Conservation (phyloP, 73 alveolate genomes). For the Blepharisma stoltei region DNA sequence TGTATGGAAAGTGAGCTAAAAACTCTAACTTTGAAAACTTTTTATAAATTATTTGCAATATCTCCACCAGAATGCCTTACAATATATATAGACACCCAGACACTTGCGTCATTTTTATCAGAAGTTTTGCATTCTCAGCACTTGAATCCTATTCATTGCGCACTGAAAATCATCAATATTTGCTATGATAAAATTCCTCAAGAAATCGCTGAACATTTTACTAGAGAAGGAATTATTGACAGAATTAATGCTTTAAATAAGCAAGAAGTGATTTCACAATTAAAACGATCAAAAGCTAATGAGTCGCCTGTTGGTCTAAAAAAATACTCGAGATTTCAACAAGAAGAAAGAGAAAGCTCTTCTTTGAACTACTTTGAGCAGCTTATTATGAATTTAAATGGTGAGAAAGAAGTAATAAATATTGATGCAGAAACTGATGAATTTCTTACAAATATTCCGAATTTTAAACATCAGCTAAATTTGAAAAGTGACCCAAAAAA, state of each 20-base stretch:
- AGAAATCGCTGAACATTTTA: not conserved
- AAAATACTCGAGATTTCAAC: too few species aligned
- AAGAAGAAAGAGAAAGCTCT: too few species aligned
- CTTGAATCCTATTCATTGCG: not conserved
- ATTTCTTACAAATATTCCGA: too few species aligned
- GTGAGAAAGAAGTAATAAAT: too few species aligned
- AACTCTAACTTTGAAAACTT: not conserved
- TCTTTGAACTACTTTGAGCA: too few species aligned
- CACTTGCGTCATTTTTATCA: not conserved
- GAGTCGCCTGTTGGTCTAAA: too few species aligned
- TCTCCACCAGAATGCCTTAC: not conserved
- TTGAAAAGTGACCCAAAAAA: not conserved
- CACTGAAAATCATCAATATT: not conserved
- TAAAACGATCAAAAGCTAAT: too few species aligned
- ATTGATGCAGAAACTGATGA: too few species aligned
- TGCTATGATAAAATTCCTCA: not conserved
- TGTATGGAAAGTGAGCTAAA: not conserved
- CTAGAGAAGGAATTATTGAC: constrained; percentile 1
- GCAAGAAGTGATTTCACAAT: too few species aligned
- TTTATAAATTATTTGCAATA: not conserved
- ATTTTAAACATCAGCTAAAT: too few species aligned
- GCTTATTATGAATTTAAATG: too few species aligned
- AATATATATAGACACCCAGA: not conserved
- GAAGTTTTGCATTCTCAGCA: constrained; percentile 1
- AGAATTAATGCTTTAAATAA: constrained; percentile 12